Percentiles rank a stretch among this genome's conserved stretches.
Evolutionary conservation across 2,329 filamentous ascomycete genomes (phyloP).

Genomic region (Hypoxylon rubiginosum): DNA sequence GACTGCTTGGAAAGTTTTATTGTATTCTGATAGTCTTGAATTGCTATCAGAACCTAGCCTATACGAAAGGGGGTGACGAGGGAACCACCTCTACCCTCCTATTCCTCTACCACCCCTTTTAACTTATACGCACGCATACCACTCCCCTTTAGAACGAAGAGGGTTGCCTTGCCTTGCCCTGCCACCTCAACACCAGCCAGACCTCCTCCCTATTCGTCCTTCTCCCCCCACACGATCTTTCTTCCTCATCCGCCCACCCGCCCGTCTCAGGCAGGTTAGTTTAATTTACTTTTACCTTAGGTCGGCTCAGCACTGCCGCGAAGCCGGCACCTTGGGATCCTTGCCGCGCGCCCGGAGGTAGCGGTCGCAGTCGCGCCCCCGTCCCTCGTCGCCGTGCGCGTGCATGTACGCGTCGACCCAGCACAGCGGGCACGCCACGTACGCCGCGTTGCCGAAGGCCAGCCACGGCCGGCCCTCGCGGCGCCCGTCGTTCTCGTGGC

Average conservation of each 20-base stretch:
- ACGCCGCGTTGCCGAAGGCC: slow-evolving; percentile 22
- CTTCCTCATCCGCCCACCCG: background rate
- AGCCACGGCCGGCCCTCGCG: slow-evolving; percentile 27
- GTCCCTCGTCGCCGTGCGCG: slow-evolving; percentile 16
- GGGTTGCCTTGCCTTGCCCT: no score
- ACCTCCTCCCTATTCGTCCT: background rate
- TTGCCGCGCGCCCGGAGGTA: slow-evolving; percentile 12
- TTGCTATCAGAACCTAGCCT: no score
- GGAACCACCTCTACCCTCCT: no score
- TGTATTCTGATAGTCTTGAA: no score
- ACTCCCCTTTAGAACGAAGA: no score
- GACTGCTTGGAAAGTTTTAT: no score
- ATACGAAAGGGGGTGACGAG: no score
- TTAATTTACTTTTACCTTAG: no score
- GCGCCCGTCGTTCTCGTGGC: slow-evolving; percentile 21
- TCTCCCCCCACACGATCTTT: background rate
- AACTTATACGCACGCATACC: no score
- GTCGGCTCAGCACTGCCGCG: slow-evolving; percentile 27
- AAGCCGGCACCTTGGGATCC: slow-evolving; percentile 29
- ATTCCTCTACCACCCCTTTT: no score
- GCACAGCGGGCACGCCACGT: slow-evolving; percentile 31
- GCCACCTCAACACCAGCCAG: no score
- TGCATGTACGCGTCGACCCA: slow-evolving; percentile 39
- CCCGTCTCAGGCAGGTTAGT: no score
- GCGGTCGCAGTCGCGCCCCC: slow-evolving; percentile 18